Conservation (phyloP, 768 basidiomycete species). For the Psilocybe sp. region DNA sequence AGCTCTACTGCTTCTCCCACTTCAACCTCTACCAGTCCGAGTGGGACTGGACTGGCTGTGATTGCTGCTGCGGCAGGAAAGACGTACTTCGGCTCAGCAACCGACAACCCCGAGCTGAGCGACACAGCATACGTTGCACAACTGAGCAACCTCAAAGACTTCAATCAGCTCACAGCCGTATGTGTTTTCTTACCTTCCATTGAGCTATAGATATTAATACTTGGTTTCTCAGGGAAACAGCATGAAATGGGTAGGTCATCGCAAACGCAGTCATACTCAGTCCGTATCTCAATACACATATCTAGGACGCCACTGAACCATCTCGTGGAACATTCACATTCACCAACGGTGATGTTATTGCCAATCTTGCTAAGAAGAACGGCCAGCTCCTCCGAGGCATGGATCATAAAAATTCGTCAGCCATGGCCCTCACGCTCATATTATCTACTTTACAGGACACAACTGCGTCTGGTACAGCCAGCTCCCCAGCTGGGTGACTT, state of each 20-base stretch:
- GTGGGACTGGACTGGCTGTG: no score
- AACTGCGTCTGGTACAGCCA: slow-evolving; percentile 52
- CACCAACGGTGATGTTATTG: slow-evolving; percentile 39
- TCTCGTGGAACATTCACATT: slow-evolving; percentile 45
- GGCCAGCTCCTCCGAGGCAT: slow-evolving; percentile 46
- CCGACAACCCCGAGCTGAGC: no score
- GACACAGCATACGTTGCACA: no score
- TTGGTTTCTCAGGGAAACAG: no score
- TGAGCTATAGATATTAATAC: no score
- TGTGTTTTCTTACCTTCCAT: no score
- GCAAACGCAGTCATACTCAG: not conserved
- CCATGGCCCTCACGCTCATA: not conserved
- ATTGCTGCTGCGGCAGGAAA: no score
- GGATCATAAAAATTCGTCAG: not conserved
- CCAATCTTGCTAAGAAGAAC: slow-evolving; percentile 40
- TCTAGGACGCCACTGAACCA: slow-evolving; percentile 52
- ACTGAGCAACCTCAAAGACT: no score
- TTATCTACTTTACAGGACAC: slow-evolving; percentile 24
- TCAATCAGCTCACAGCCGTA: no score
- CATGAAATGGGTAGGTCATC: not conserved
- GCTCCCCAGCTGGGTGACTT: slow-evolving; percentile 48
- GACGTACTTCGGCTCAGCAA: no score
- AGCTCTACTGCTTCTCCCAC: no score
- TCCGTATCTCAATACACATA: not conserved
- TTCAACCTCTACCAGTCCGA: no score